These are phyloP conservation scores for Picochlorum sp. DNA, from an alignment of 139 green algal genomes.

Conservation along the genomic window DNA sequence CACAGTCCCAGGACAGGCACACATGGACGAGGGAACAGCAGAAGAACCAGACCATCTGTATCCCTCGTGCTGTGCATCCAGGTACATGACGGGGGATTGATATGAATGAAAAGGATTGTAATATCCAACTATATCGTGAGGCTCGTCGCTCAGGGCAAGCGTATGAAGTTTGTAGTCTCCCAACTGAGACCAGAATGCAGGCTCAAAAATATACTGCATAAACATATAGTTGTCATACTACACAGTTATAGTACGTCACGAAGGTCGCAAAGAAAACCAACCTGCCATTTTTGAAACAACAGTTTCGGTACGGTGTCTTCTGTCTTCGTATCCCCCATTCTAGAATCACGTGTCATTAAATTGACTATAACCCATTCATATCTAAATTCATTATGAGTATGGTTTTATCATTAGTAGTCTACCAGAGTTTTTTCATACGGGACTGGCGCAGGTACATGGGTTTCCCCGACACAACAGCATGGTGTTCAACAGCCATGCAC, in stretches of 20 bases:
- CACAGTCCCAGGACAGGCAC: conserved; percentile 27
- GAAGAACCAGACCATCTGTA: neutral
- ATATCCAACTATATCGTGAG: neutral
- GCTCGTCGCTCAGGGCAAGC: conserved; percentile 39
- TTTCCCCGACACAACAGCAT: too few relatives aligned
- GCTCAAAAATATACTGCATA: conserved; percentile 67
- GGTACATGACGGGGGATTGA: neutral
- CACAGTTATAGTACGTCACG: neutral
- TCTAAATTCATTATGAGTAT: too few relatives aligned
- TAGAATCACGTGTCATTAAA: too few relatives aligned
- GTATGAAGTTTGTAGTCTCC: conserved; percentile 57
- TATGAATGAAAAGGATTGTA: neutral
- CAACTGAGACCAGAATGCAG: conserved; percentile 71
- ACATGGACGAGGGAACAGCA: neutral
- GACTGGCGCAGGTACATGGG: too few relatives aligned
- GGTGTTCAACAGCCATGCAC: too few relatives aligned
- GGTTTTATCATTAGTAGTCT: too few relatives aligned
- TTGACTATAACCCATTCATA: too few relatives aligned
- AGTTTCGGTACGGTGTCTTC: too few relatives aligned
- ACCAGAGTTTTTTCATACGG: too few relatives aligned
- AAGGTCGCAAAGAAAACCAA: neutral
- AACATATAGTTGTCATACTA: neutral
- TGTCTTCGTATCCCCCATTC: too few relatives aligned
- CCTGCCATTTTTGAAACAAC: too few relatives aligned
- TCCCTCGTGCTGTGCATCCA: neutral